A percentile compares a stretch with the other conserved stretches of the same genome.
Evolutionary conservation across 352 stramenopile genomes (phyloP).

Genomic region (Blastocystis sp.): DNA sequence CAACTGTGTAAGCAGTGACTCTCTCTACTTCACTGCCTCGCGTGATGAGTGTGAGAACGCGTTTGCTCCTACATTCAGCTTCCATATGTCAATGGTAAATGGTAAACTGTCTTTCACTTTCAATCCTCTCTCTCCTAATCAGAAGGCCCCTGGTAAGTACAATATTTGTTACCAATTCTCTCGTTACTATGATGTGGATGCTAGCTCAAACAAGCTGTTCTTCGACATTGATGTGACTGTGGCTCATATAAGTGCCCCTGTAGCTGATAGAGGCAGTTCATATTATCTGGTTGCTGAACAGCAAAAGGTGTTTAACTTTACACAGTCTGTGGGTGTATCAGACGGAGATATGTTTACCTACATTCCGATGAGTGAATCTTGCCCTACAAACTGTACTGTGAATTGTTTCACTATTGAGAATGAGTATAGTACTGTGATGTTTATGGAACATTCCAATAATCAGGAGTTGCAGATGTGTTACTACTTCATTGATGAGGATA

Average conservation of each 20-base stretch:
- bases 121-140: not conserved
- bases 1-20: constrained; percentile 34
- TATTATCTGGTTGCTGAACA: not conserved
- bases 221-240: not conserved
- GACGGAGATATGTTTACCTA: constrained; percentile 42
- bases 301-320: constrained; percentile 45
- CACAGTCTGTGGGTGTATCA: not conserved
- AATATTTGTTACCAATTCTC: constrained; percentile 6
- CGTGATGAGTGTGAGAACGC: not conserved
- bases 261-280: not conserved
- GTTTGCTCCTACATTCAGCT: not conserved
- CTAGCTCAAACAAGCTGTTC: not conserved
- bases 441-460: constrained; percentile 33
- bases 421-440: not conserved
- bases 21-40: not conserved
- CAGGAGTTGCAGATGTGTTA: constrained; percentile 33
- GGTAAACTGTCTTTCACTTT: constrained; percentile 33
- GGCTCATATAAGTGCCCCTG: not conserved
- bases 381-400: not conserved
- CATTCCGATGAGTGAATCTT: not conserved
- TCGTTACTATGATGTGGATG: constrained; percentile 42
- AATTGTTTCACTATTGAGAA: constrained; percentile 22
- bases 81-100: not conserved
- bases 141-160: not conserved
- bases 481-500: constrained; percentile 25